Conservation (phyloP, 148 eudicot species). For the Linanthus parryae region DNA sequence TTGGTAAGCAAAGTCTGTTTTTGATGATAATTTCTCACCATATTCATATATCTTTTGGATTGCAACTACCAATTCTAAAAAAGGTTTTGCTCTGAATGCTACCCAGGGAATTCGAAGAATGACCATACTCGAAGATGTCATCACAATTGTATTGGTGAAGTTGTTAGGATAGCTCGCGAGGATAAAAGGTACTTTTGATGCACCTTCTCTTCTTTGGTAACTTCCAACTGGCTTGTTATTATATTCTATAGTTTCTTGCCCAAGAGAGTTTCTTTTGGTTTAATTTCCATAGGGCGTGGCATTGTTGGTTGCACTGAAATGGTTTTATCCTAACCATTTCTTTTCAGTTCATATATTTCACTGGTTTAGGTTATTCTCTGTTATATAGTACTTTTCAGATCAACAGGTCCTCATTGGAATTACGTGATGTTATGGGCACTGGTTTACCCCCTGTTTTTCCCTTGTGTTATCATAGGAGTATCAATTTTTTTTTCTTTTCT, state of each 20-base stretch:
- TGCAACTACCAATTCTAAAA: background rate
- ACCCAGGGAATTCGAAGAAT: constrained; percentile 27
- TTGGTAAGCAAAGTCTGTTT: constrained; percentile 34
- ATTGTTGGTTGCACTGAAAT: too few species aligned
- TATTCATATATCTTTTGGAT: constrained; percentile 5
- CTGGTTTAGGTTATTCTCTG: too few species aligned
- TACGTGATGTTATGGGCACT: too few species aligned
- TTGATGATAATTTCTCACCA: constrained; percentile 4
- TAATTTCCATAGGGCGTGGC: too few species aligned
- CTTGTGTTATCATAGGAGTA: too few species aligned
- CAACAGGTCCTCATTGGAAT: too few species aligned
- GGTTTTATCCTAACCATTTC: too few species aligned
- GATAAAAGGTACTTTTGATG: constrained; percentile 38
- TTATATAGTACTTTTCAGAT: too few species aligned
- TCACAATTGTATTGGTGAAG: constrained; percentile 72
- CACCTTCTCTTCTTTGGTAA: background rate
- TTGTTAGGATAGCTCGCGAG: constrained; percentile 41
- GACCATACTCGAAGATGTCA: constrained; percentile 22
- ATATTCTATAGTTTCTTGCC: background rate
- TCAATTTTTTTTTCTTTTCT: background rate
- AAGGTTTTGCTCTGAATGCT: constrained; percentile 11
- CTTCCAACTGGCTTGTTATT: background rate
- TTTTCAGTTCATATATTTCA: too few species aligned
- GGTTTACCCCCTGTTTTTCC: too few species aligned
- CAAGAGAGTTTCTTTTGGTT: too few species aligned